Percentiles rank a stretch among this genome's conserved stretches.
phyloP scores from a whole-genome alignment of 768 basidiomycete genomes.

The Scleroderma citrinum region DNA sequence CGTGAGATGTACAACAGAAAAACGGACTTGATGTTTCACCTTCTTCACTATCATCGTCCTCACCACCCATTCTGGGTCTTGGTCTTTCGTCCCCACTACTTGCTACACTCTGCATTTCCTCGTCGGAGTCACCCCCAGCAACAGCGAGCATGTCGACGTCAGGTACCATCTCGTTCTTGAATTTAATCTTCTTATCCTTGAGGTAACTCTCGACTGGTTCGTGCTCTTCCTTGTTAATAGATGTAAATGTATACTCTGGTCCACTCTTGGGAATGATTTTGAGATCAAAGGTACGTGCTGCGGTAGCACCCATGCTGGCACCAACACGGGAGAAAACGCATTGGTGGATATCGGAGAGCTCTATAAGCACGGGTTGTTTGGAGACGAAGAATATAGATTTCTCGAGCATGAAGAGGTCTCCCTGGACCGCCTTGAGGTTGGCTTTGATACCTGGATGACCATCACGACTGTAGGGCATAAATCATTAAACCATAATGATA shows the following conservation, averaged over 20 bases:
- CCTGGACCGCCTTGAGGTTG: slow-evolving; percentile 93
- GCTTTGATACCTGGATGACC: slow-evolving; percentile 96
- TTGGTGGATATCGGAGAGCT: slow-evolving; percentile 84
- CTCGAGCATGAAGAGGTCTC: slow-evolving; percentile 96
- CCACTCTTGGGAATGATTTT: slow-evolving; percentile 82
- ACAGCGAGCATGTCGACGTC: slow-evolving; percentile 74
- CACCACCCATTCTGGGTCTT: slow-evolving; percentile 41
- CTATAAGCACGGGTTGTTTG: slow-evolving; percentile 87
- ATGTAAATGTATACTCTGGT: slow-evolving; percentile 84
- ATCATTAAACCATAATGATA: neutral
- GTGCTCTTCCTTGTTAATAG: slow-evolving; percentile 94
- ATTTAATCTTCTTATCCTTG: slow-evolving; percentile 83
- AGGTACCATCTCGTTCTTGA: slow-evolving; percentile 94
- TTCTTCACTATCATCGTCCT: slow-evolving; percentile 73
- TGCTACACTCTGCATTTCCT: slow-evolving; percentile 78
- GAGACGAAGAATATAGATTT: slow-evolving; percentile 98
- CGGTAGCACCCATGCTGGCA: slow-evolving; percentile 71
- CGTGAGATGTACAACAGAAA: slow-evolving; percentile 2
- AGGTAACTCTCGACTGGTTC: slow-evolving; percentile 80
- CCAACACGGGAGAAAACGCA: slow-evolving; percentile 93
- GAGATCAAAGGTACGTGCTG: slow-evolving; percentile 91
- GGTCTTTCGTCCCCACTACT: slow-evolving; percentile 62
- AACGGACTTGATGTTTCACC: slow-evolving; percentile 33
- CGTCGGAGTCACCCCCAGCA: slow-evolving; percentile 63
- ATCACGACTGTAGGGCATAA: slow-evolving; percentile 51